Evolutionary conservation across 495 filamentous ascomycete genomes (phyloP), one percentile per base, ranked within the genome.

Genomic region (Penicillium parvum): DNA sequence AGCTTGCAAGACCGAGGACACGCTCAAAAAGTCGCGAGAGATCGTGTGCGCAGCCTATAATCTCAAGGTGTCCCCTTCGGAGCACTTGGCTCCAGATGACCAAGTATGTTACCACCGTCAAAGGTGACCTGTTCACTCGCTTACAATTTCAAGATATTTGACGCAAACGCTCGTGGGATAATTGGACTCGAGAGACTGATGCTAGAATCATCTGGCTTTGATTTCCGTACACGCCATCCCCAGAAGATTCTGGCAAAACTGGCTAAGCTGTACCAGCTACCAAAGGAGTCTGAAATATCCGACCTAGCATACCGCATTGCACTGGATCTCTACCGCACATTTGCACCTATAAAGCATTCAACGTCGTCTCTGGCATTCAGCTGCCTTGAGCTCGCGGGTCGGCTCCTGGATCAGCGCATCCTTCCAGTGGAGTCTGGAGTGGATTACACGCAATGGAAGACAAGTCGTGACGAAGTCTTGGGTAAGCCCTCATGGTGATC

Each of bases 1-100:
- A 12, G 90, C 90, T 25, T 96, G 91, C 76, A 98, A 98, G 64
- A 89, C 91, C 32, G 92, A 98, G 57, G 92, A 98, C 60, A 97
- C 92, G 1, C 73, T 97, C 33, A 97, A 98, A 68, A 97, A 97
- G 68, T 95, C 88, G 12, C 79, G 79, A 36, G 92, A 98, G 40
- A 92, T 98, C 43, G 71, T 96, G 4, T 92, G 87, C 46, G 90
- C 90, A 5, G 83, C 85, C 3, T 86, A 90, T 68, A 97, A 96
- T 50, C 63, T 96, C 14, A 89, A 86, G 57, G 66, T 78, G 19
- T 44, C 82, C 7, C 72, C 82, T 7, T 71, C 80, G 14, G 90
- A 96, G 45, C 79, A 82, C 43, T 75, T 90, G 32, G 84, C 84
- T 5, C 77, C 87, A 0, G 92, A 98, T 64, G 86, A 94, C 58